Evolutionary conservation across 768 basidiomycete species (phyloP).

Genomic region (Boletus coccyginus): DNA sequence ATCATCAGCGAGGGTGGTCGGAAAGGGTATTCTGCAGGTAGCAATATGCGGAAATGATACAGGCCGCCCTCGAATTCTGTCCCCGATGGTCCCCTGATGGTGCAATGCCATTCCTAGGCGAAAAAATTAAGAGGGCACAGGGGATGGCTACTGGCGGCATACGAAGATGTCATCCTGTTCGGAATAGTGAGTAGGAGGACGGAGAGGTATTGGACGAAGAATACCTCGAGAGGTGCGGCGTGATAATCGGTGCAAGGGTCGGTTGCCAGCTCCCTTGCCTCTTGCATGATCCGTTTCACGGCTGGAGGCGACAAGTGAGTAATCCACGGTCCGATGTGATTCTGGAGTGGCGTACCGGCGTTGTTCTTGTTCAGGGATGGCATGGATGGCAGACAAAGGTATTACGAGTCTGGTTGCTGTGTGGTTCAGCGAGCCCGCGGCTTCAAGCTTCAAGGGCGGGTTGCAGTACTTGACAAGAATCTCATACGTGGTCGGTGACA

Average conservation of each 20-base stretch:
- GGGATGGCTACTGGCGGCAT: slow-evolving; percentile 27
- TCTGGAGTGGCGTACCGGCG: slow-evolving; percentile 53
- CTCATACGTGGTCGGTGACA: slow-evolving; percentile 7
- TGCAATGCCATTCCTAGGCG: slow-evolving; percentile 91
- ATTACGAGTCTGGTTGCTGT: not conserved
- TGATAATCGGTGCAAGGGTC: slow-evolving; percentile 86
- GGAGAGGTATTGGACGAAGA: not conserved
- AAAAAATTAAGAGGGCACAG: slow-evolving; percentile 21
- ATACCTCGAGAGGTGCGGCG: slow-evolving; percentile 78
- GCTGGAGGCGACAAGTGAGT: slow-evolving; percentile 42
- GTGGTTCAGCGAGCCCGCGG: no score
- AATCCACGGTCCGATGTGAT: not conserved
- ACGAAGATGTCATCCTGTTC: slow-evolving; percentile 85
- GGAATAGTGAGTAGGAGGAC: slow-evolving; percentile 9
- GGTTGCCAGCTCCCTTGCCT: slow-evolving; percentile 82
- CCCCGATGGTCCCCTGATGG: slow-evolving; percentile 82
- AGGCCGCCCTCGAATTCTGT: slow-evolving; percentile 94
- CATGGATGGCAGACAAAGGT: slow-evolving; percentile 8
- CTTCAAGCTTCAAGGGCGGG: no score
- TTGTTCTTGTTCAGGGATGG: slow-evolving; percentile 83
- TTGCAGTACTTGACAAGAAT: no score
- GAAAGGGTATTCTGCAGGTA: slow-evolving; percentile 95
- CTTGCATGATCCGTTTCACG: slow-evolving; percentile 96
- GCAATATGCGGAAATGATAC: slow-evolving; percentile 91
- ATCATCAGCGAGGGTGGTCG: slow-evolving; percentile 94